phyloP scores from a whole-genome alignment of 2,329 filamentous ascomycete species.

The Botrytis aclada region DNA sequence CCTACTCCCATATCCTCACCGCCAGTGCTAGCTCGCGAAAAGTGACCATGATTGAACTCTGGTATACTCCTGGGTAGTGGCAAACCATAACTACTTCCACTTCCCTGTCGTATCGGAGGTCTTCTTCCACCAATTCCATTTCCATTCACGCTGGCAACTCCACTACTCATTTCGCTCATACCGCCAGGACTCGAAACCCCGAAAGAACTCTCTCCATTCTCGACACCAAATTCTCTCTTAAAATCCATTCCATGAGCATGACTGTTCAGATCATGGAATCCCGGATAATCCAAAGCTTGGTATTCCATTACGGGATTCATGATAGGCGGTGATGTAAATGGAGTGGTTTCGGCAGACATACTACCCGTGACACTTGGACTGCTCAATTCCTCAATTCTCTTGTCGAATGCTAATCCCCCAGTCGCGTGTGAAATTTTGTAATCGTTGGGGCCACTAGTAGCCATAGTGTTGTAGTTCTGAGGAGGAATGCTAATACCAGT shows the following conservation, averaged over 20 bases:
- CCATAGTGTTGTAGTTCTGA: conserved; percentile 31
- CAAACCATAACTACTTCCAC: conserved; percentile 19
- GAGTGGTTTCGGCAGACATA: conserved; percentile 13
- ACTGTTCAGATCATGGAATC: conserved; percentile 18
- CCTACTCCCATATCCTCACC: conserved; percentile 11
- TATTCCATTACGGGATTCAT: conserved; percentile 22
- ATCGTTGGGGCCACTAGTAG: conserved; percentile 27
- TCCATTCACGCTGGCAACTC: conserved; percentile 10
- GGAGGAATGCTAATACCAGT: conserved; percentile 51
- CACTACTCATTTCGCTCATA: conserved; percentile 13
- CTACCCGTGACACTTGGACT: conserved; percentile 25
- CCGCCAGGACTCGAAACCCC: conserved; percentile 5
- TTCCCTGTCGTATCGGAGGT: conserved; percentile 17
- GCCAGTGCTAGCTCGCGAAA: background rate
- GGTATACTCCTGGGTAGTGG: conserved; percentile 17
- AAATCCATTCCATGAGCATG: conserved; percentile 18
- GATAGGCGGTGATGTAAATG: conserved; percentile 22
- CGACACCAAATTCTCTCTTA: conserved; percentile 14
- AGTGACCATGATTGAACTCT: conserved; percentile 16
- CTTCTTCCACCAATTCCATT: conserved; percentile 13
- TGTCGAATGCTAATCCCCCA: conserved; percentile 28
- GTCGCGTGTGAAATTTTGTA: conserved; percentile 34
- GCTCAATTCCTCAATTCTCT: conserved; percentile 33
- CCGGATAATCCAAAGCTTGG: conserved; percentile 19
- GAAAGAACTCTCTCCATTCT: conserved; percentile 5